These are phyloP conservation scores for Verticillium dahliae DNA, from an alignment of 2,329 filamentous ascomycete species.

Conservation along the genomic window DNA sequence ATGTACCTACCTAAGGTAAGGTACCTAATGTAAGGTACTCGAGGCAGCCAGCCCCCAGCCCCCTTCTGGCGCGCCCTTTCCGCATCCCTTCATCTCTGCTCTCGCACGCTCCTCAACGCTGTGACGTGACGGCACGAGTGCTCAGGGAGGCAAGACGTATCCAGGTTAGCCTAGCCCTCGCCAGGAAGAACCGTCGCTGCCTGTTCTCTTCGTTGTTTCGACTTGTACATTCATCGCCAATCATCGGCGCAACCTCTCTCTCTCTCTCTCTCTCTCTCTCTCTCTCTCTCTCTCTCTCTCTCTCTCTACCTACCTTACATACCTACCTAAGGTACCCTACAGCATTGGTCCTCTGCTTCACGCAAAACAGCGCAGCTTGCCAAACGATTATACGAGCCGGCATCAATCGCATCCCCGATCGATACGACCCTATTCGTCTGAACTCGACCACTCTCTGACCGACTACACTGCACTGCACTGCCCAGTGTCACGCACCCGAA, in stretches of 20 bases:
- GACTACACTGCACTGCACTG: constrained; percentile 7
- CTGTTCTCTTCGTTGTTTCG: background rate
- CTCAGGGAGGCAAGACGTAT: background rate
- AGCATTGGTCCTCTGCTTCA: background rate
- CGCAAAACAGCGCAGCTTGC: background rate
- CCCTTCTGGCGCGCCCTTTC: background rate
- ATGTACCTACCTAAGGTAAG: no score
- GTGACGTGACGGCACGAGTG: background rate
- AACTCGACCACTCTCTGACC: background rate
- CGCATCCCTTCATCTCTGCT: background rate
- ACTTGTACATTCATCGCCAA: background rate
- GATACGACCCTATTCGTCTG: background rate
- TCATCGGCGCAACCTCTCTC: background rate
- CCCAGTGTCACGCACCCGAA: constrained; percentile 10
- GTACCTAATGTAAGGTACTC: no score
- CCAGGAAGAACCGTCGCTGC: background rate
- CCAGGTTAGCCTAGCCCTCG: background rate
- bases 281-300: no score
- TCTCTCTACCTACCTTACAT: no score
- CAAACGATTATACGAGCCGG: background rate
- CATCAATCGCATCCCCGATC: background rate
- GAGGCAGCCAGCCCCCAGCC: background rate
- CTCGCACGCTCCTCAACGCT: background rate
- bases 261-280: background rate
- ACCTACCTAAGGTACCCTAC: no score